phyloP scores from a whole-genome alignment of 2,329 filamentous ascomycete genomes.

The Cytospora piceicola region DNA sequence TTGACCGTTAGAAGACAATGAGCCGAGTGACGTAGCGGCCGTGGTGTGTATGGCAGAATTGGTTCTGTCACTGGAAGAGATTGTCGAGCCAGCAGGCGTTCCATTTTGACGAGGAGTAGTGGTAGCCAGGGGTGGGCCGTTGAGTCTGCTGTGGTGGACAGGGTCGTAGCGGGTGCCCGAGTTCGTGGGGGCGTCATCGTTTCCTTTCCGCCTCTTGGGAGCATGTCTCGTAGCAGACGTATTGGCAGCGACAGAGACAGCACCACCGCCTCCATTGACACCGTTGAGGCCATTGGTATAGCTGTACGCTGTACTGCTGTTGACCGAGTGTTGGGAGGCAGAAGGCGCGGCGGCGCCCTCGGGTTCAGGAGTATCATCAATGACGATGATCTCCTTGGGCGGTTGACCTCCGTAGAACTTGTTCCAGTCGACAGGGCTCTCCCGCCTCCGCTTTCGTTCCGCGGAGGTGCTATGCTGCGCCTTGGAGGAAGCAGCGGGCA shows the following conservation, averaged over 20 bases:
- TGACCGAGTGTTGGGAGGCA: slow-evolving; percentile 43
- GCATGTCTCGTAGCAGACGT: slow-evolving; percentile 49
- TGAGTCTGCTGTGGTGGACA: slow-evolving; percentile 71
- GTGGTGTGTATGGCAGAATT: slow-evolving; percentile 82
- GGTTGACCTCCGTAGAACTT: slow-evolving; percentile 83
- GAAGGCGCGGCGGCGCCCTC: slow-evolving; percentile 45
- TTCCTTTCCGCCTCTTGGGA: slow-evolving; percentile 76
- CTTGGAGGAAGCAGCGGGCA: slow-evolving; percentile 43
- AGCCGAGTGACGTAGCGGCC: slow-evolving; percentile 83
- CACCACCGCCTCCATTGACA: neutral
- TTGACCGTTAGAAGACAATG: slow-evolving; percentile 62
- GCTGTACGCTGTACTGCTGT: slow-evolving; percentile 40
- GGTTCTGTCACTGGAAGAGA: slow-evolving; percentile 77
- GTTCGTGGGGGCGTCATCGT: slow-evolving; percentile 51
- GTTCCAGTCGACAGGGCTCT: slow-evolving; percentile 70
- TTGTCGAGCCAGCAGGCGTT: slow-evolving; percentile 69
- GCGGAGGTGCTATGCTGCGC: slow-evolving; percentile 34
- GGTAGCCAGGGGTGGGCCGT: slow-evolving; percentile 58
- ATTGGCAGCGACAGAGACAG: slow-evolving; percentile 32
- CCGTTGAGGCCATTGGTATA: slow-evolving; percentile 38
- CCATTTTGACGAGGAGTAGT: slow-evolving; percentile 71
- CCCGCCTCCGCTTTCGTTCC: slow-evolving; percentile 58
- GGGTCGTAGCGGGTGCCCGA: slow-evolving; percentile 60
- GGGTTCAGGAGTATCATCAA: slow-evolving; percentile 71
- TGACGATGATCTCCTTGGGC: slow-evolving; percentile 84